Base-by-base conservation (phyloP, 2,329 filamentous ascomycete species). In the Colletotrichum simmondsii region DNA sequence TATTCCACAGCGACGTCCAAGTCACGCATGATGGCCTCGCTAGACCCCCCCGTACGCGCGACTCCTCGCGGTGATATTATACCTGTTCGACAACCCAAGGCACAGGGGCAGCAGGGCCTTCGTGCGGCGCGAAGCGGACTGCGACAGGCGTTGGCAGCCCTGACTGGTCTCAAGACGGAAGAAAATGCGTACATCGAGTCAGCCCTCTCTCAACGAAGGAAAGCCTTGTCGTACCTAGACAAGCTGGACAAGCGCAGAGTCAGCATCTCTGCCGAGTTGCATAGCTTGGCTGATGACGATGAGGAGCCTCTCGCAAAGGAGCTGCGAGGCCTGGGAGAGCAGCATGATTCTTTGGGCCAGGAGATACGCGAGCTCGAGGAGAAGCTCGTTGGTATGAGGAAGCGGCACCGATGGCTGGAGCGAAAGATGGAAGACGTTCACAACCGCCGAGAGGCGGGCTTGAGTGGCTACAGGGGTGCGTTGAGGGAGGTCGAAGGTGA, bases 391-490 rank as follows among this genome's bases (percentile, higher is more conserved):
- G 86, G 86, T 3, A 85, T 95, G 82, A 90, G 90, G 76, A 87
- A 86, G 59, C 85, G 89, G 32, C 90, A 91, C 75, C 84, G 87
- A n/a, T 88, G 87, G 78, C 81, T 95, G 0, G 82, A 88, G 73
- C 86, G 87, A 3, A 87, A 90, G 77, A 89, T 94, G 58, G 86
- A 89, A 7, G 90, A 92, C 68, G 87, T 91, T 1, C 87, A 88
- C 74, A 95, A 92, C 76, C 87, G 87, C 66, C 85, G 92, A 49
- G 93, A 95, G 79, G 91, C 93, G 2, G 91, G 90, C n/a, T 80
- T 95, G 16, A 93, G 92, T 68, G 92, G 92, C 0, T 95, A 94
- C 79, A 89, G 87, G 24, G 89, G 91, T 1, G 92, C 92, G 4
- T 82, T 94, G 46, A 88, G 85, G 68, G 89, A 94, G 66, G 87